Evolutionary conservation across 257 asterid genomes (phyloP), one percentile per base, ranked within the genome.

Genomic region (Rhazya stricta): DNA sequence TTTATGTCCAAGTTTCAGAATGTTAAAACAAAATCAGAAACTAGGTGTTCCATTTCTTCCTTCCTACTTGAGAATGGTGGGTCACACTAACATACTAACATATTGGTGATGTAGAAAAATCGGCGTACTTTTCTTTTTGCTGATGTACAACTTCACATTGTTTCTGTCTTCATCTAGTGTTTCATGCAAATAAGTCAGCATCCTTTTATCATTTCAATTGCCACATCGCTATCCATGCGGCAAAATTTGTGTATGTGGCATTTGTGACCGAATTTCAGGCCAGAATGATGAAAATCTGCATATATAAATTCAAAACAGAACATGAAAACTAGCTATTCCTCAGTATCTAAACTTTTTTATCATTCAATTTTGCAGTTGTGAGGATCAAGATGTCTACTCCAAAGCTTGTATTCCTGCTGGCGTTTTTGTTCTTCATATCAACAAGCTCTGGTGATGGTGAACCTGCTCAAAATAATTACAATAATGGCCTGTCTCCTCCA

Each of bases 221-320:
- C 75, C 78, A 78, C 80, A 57, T 67, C 73, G 79, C 79, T 68
- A 7, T 67, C 75, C 41, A 72, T 53, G 81, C 76, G 83, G 77
- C 81, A 76, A 41, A 12, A 48, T 43, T 39, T 61, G 36, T 53
- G 39, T 67, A 79, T 51, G 77, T 69, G 85, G 75, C 85, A 68
- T 67, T 79, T n/a, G 23, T 2, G 46, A 76, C 77, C 29, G 42
- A 25, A 53, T 50, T 62, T 54, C 30, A 16, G 66, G 67, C 42
- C 30, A 23, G 6, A 30, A 18, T 30, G 37, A 71, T 34, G 51
- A 9, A 72, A 70, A 37, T 43, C 36, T 18, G 54, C 54, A 10
- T 48, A 19, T 54, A 56, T 53, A 21, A 46, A 34, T 25, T 7
- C 60, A 67, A 30, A 72, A 27, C 12, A 30, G 12, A 46, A 79